phyloP scores from a whole-genome alignment of 208 protist species.

The Plasmodiophora brassicae region DNA sequence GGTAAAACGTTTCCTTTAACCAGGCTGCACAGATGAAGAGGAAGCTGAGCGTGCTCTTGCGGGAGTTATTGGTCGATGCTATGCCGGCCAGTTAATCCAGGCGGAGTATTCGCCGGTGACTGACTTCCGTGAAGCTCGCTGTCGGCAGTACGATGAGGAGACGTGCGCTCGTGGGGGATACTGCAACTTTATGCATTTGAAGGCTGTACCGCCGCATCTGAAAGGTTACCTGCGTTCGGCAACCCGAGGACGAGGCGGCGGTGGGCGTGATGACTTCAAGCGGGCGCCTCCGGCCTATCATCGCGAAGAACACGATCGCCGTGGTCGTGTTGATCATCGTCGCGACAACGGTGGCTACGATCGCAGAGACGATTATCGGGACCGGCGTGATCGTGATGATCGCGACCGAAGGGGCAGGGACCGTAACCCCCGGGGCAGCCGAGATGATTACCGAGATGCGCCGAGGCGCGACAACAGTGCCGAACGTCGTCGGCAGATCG shows the following conservation, averaged over 20 bases:
- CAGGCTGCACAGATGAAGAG: constrained; percentile 64
- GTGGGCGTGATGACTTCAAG: not conserved
- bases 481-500: constrained; percentile 17
- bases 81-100: constrained; percentile 53
- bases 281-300: not conserved
- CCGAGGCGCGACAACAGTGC: constrained; percentile 24
- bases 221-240: not conserved
- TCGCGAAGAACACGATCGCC: not conserved
- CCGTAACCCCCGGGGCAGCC: too few relatives aligned
- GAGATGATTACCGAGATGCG: too few relatives aligned
- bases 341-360: not conserved
- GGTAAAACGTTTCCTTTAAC: too few relatives aligned
- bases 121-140: constrained; percentile 92
- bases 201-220: constrained; percentile 50
- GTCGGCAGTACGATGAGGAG: constrained; percentile 86
- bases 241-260: not conserved
- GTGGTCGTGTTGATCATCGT: not conserved
- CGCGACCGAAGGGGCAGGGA: too few relatives aligned
- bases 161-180: constrained; percentile 81
- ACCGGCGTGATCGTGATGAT: not conserved
- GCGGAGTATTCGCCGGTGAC: constrained; percentile 93
- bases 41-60: constrained; percentile 72
- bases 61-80: constrained; percentile 60
- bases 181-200: constrained; percentile 96
- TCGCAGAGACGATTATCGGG: too few relatives aligned